A percentile compares a stretch with the other conserved stretches of the same genome.
These are phyloP conservation scores for Phytophthora citricola DNA, from an alignment of 352 stramenopile genomes.

Conservation along the genomic window DNA sequence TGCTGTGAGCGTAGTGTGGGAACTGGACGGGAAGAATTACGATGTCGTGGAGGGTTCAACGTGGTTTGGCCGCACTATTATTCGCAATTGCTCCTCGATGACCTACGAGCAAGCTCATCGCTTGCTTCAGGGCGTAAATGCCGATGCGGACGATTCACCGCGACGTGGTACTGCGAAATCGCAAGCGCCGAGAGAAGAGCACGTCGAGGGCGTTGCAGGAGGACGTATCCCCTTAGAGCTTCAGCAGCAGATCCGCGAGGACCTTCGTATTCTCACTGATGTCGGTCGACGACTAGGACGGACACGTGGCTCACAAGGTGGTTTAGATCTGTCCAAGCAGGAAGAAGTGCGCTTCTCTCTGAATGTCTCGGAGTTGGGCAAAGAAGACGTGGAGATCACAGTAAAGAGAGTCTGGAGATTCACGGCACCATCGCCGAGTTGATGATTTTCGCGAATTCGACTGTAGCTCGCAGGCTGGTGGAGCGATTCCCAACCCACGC, in stretches of 20 bases:
- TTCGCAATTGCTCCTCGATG: conserved; percentile 94
- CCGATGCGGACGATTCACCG: conserved; percentile 54
- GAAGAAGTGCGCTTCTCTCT: conserved; percentile 89
- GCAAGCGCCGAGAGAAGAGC: conserved; percentile 9
- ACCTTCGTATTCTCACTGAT: conserved; percentile 67
- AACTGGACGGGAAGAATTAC: conserved; percentile 77
- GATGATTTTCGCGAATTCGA: conserved; percentile 94
- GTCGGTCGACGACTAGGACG: conserved; percentile 70
- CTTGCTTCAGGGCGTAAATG: conserved; percentile 69
- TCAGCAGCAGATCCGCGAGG: conserved; percentile 58
- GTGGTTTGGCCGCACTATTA: conserved; percentile 94
- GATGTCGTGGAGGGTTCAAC: conserved; percentile 63
- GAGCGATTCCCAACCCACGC: conserved; percentile 82
- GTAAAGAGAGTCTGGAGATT: conserved; percentile 93
- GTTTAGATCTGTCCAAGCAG: conserved; percentile 81
- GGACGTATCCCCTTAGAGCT: conserved; percentile 64
- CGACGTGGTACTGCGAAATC: conserved; percentile 5
- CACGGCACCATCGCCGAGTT: conserved; percentile 94
- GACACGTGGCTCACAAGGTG: conserved; percentile 68
- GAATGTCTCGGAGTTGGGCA: conserved; percentile 70
- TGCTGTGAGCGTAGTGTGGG: conserved; percentile 93
- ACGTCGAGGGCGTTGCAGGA: conserved; percentile 61
- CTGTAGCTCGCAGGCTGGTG: conserved; percentile 87
- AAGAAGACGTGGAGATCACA: conserved; percentile 84
- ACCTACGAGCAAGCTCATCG: conserved; percentile 88